A percentile compares a stretch with the other conserved stretches of the same genome.
Conservation (phyloP, 805 yeast genomes). For the Ogataea polymorpha region DNA sequence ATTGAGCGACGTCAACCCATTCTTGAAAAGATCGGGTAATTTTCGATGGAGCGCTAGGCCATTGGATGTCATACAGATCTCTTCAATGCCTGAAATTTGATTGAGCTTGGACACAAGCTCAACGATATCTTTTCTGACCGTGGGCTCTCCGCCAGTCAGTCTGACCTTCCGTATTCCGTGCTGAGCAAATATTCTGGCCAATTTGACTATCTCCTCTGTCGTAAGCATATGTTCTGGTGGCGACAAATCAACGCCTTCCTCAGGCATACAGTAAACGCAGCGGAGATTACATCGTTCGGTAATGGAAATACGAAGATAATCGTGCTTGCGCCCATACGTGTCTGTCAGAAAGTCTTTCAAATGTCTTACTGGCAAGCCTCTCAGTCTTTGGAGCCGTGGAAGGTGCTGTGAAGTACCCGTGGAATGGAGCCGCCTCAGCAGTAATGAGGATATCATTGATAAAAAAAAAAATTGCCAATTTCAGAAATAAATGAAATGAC, state of each 20-base stretch:
- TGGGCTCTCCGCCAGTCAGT: slow-evolving; percentile 57
- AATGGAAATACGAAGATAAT: slow-evolving; percentile 48
- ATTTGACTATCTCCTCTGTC: slow-evolving; percentile 41
- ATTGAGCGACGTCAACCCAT: slow-evolving; percentile 47
- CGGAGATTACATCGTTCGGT: slow-evolving; percentile 49
- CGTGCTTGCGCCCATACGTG: slow-evolving; percentile 42
- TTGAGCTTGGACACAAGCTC: slow-evolving; percentile 40
- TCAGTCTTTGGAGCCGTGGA: slow-evolving; percentile 12
- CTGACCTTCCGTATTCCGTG: slow-evolving; percentile 52
- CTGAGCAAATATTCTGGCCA: slow-evolving; percentile 42
- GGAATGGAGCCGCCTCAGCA: slow-evolving; percentile 1
- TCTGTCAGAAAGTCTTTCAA: slow-evolving; percentile 45
- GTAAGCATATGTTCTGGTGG: slow-evolving; percentile 40
- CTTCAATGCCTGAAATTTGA: slow-evolving; percentile 40
- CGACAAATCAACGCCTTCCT: slow-evolving; percentile 49
- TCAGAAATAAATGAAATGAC: background rate
- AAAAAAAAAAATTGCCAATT: background rate
- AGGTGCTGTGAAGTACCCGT: background rate
- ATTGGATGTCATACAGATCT: slow-evolving; percentile 50
- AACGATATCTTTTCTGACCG: slow-evolving; percentile 48
- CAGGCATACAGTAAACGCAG: slow-evolving; percentile 55
- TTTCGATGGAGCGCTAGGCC: slow-evolving; percentile 50
- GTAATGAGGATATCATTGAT: background rate
- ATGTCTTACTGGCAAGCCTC: slow-evolving; percentile 22
- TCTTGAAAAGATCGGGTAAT: slow-evolving; percentile 37